phyloP scores from a whole-genome alignment of 768 basidiomycete species.

The Polyporus arcularius region DNA sequence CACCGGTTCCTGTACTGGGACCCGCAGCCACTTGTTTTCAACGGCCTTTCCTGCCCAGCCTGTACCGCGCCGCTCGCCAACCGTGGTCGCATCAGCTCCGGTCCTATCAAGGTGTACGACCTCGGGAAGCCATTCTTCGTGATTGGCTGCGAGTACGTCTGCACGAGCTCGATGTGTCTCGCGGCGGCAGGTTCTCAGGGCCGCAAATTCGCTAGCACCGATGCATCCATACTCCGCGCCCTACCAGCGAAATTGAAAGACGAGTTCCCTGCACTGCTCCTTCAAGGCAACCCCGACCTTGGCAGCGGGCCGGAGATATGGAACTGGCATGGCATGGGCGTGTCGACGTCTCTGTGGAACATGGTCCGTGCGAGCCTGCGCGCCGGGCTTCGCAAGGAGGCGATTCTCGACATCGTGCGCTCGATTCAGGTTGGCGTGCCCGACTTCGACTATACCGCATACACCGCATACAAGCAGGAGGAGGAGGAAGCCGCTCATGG shows the following conservation, averaged over 20 bases:
- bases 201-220: conserved; percentile 70
- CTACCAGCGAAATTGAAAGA: conserved; percentile 68
- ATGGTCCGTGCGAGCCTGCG: conserved; percentile 62
- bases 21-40: conserved; percentile 79
- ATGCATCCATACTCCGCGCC: conserved; percentile 68
- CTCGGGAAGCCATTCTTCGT: conserved; percentile 80
- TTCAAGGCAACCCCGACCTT: conserved; percentile 56
- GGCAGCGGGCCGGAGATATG: conserved; percentile 63
- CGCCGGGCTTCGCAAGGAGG: conserved; percentile 61
- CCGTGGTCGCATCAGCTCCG: conserved; percentile 70
- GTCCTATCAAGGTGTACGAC: conserved; percentile 79
- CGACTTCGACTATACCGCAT: conserved; percentile 22
- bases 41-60: conserved; percentile 73
- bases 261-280: conserved; percentile 69
- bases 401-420: conserved; percentile 57
- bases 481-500: conserved; percentile 37
- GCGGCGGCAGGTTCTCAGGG: conserved; percentile 49
- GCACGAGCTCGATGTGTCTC: conserved; percentile 51
- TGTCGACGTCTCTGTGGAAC: conserved; percentile 72
- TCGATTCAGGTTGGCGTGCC: conserved; percentile 58
- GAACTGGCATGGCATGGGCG: conserved; percentile 79
- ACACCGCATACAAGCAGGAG: conserved; percentile 29
- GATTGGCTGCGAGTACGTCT: conserved; percentile 82
- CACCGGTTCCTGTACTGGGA: conserved; percentile 89
- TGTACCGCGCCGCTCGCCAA: conserved; percentile 64